These are phyloP conservation scores for Ottelia alismoides DNA, from an alignment of 106 monocot species.

Conservation along the genomic window DNA sequence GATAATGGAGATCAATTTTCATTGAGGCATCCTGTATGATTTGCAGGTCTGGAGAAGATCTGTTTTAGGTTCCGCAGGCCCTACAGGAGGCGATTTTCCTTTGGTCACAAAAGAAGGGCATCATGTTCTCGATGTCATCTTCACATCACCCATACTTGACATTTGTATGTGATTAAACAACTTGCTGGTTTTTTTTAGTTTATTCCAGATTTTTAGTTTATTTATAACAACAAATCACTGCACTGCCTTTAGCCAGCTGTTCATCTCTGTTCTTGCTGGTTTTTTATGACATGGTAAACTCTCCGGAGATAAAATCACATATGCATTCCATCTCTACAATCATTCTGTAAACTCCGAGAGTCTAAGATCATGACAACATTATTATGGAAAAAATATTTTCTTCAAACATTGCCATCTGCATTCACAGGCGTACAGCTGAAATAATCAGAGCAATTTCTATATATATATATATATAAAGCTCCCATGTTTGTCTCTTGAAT, in stretches of 20 bases:
- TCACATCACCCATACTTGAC: slow-evolving; percentile 63
- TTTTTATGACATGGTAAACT: background rate
- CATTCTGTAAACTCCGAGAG: too few species aligned
- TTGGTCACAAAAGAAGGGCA: slow-evolving; percentile 64
- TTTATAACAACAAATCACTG: background rate
- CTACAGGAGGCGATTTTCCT: slow-evolving; percentile 63
- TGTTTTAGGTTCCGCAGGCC: slow-evolving; percentile 46
- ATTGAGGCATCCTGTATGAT: too few species aligned
- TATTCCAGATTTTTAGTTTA: background rate
- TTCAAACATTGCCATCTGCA: too few species aligned
- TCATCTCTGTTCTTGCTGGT: background rate
- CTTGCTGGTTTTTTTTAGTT: background rate
- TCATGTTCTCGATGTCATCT: slow-evolving; percentile 70
- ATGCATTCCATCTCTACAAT: too few species aligned
- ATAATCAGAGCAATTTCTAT: background rate
- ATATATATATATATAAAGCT: background rate
- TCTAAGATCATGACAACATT: too few species aligned
- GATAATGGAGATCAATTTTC: too few species aligned
- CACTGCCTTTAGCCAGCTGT: background rate
- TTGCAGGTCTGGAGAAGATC: slow-evolving; percentile 81
- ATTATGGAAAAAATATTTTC: too few species aligned
- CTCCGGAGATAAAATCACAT: background rate
- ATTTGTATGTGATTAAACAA: slow-evolving; percentile 29
- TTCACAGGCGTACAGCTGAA: too few species aligned
- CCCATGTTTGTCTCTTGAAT: background rate